Evolutionary conservation across 1,139 yeast genomes (phyloP).

Genomic region (Yamadazyma friedrichii): DNA sequence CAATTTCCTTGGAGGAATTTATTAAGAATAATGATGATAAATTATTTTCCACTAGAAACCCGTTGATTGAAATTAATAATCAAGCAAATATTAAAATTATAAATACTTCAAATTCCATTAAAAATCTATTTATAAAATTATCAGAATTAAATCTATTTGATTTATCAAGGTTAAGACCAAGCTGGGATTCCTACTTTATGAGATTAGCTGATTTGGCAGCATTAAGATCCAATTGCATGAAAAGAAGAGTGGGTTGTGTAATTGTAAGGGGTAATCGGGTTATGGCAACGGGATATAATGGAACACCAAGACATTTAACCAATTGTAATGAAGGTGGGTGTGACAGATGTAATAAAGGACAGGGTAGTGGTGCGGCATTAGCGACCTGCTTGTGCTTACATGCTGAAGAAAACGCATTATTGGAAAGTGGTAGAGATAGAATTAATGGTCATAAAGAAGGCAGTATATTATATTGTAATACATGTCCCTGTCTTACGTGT

Average conservation of each 20-base stretch:
- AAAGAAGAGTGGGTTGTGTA: slow-evolving; percentile 94
- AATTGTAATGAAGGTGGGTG: slow-evolving; percentile 98
- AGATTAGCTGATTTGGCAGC: slow-evolving; percentile 91
- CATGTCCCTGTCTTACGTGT: slow-evolving; percentile 97
- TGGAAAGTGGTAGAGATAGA: slow-evolving; percentile 92
- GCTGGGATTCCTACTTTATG: slow-evolving; percentile 97
- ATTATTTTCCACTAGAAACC: slow-evolving; percentile 34
- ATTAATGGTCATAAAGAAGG: slow-evolving; percentile 31
- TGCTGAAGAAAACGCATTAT: slow-evolving; percentile 94
- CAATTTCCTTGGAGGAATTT: slow-evolving; percentile 39
- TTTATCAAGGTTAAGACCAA: slow-evolving; percentile 72
- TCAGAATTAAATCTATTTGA: slow-evolving; percentile 55
- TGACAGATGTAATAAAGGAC: slow-evolving; percentile 70
- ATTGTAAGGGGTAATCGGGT: slow-evolving; percentile 83
- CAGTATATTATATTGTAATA: slow-evolving; percentile 86
- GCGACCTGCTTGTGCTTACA: slow-evolving; percentile 90
- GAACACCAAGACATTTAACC: slow-evolving; percentile 84
- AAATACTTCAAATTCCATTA: slow-evolving; percentile 52
- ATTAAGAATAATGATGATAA: slow-evolving; percentile 44
- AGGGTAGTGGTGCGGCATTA: slow-evolving; percentile 61
- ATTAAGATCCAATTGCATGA: slow-evolving; percentile 91
- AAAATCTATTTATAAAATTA: slow-evolving; percentile 50
- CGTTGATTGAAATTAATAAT: slow-evolving; percentile 51
- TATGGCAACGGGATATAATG: slow-evolving; percentile 95
- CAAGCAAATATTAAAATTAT: slow-evolving; percentile 61